Base-by-base conservation (phyloP, 805 yeast species). In the Pichia californica region DNA sequence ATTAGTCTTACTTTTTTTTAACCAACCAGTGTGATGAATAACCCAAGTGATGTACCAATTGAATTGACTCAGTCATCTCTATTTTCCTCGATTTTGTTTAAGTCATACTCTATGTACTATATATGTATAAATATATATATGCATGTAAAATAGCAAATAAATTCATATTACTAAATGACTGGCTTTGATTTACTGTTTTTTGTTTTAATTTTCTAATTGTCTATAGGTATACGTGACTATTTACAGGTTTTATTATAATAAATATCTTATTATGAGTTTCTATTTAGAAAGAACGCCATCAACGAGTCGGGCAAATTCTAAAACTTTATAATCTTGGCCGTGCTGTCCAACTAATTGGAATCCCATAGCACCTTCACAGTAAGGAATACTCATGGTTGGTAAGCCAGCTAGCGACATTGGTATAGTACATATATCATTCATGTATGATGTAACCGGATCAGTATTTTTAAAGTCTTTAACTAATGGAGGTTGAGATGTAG, bases 351-450 rank as follows among this genome's bases (percentile, higher is more conserved):
- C 74, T 2, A 93, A 52, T 57, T 94, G 98, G 23, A 93, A 66
- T 0, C 96, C 96, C 10, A 75, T 63, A 0, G 76, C 69, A 9
- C 59, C 47, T 1, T 63, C 61, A 1, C 63, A 61, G 52, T 73
- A 70, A 0, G 99, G 99, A 2, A 89, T 66, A 2, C 83, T 74
- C 10, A 91, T 71, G 0, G 95, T 77, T 1, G 99, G 99, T 2
- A 91, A 60, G 0, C 98, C 98, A 0, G 95, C 94, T 45, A 94
- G 63, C 1, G 95, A 88, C 32, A 93, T 84, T 0, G 99, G 97
- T 5, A 88, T 83, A 0, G 96, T 87, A 44, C 88, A 71, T 0
- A 84, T 77, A 61, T 93, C 99, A 59, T 88, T 85, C 41, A 82
- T 69, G 53, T 84, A 88, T 15, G 82, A 73, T 36, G 77, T 77